Evolutionary conservation across 345 rosid genomes (phyloP), one percentile per base, ranked within the genome.

Genomic region (Lepidium sativum): DNA sequence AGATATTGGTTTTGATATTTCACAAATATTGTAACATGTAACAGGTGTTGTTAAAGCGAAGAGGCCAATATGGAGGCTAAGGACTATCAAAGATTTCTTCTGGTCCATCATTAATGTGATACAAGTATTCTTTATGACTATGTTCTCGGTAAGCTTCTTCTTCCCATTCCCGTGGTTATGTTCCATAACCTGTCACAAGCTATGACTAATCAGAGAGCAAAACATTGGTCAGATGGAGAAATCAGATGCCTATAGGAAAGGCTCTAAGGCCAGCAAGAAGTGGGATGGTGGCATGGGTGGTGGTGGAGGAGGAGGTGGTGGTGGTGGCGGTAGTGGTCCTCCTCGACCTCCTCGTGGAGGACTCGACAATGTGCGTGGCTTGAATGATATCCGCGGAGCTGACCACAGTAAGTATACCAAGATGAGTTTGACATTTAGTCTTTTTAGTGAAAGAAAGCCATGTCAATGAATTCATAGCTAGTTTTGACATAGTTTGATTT

Each of bases 251-350:
- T 85, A 84, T 45, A 77, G 86, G 60, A 90, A 82, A 65, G 88
- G 90, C 44, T 76, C 82, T 47, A 79, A 82, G 47, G 65, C 92
- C 70, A 67, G 80, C 77, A 87, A 92, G 89, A 89, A 89, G 76
- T 89, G 95, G 90, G 95, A 81, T 72, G 95, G 89, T 32, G 92
- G 92, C 38, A 82, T 18, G 50, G 51, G 87, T 0, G 91, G 96
- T 35, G 96, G 97, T 9, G 85, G 89, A 5, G 96, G 95, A 16
- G 80, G 95, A 9, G 88, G 75, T 1, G 64, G 72, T 1, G 50
- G n/a, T n/a, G n/a, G 71, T 0, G 57, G 65, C 0, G 92, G 66
- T 79, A 81, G 11, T 8, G 80, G 98, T 6, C 89, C 89, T 9
- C 82, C 82, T 17, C 83, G 87, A 33, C 96, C 88, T 11, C 89